Conservation (phyloP, 805 yeast species). For the Hagleromyces aurorensis region DNA sequence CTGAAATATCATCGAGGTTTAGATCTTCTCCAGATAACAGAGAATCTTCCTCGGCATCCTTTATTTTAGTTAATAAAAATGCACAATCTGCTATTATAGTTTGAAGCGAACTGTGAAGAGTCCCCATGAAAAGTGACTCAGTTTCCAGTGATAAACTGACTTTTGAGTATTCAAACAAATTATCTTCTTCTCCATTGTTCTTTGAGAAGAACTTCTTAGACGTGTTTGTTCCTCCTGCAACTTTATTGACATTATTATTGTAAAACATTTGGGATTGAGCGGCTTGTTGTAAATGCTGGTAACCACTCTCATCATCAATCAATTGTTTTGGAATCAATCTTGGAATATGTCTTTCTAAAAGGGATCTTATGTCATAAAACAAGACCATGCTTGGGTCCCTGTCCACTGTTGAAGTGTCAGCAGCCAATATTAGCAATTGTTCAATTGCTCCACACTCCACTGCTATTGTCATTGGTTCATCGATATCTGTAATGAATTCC, state of each 20-base stretch:
- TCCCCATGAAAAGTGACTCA: slow-evolving; percentile 31
- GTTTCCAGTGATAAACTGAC: slow-evolving; percentile 21
- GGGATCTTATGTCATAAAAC: slow-evolving; percentile 57
- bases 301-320: slow-evolving; percentile 39
- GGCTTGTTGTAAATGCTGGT: slow-evolving; percentile 4
- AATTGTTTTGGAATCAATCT: slow-evolving; percentile 45
- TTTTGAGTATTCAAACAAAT: slow-evolving; percentile 7
- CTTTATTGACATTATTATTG: not conserved
- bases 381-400: slow-evolving; percentile 36
- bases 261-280: not conserved
- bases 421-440: slow-evolving; percentile 50
- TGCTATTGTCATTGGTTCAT: slow-evolving; percentile 49
- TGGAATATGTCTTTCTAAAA: slow-evolving; percentile 62
- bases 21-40: slow-evolving; percentile 50
- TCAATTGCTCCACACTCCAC: slow-evolving; percentile 66
- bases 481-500: slow-evolving; percentile 49
- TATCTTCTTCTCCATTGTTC: slow-evolving; percentile 1
- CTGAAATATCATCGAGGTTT: slow-evolving; percentile 54
- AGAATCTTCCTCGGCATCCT: slow-evolving; percentile 70
- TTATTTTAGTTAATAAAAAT: slow-evolving; percentile 52
- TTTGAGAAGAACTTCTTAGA: slow-evolving; percentile 1
- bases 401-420: slow-evolving; percentile 42
- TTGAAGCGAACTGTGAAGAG: slow-evolving; percentile 45
- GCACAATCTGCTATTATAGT: slow-evolving; percentile 57
- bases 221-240: slow-evolving; percentile 2